These are phyloP conservation scores for Eimeria acervulina DNA, from an alignment of 169 alveolate species.

Conservation along the genomic window DNA sequence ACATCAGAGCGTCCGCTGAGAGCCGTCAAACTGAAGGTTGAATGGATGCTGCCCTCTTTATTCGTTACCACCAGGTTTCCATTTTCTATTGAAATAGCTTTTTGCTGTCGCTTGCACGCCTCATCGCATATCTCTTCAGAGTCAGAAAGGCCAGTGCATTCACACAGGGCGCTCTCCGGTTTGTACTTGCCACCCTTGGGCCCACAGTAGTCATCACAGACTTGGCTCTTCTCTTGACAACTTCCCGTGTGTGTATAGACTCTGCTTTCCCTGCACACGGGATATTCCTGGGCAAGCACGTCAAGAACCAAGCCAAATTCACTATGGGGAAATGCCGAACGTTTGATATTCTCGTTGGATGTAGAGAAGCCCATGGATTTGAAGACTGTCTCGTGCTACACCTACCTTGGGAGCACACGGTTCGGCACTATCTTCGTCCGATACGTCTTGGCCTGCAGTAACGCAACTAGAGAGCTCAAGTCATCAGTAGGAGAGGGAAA, in stretches of 20 bases:
- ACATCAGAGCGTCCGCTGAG: conserved; percentile 48
- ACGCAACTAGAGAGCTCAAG: background rate
- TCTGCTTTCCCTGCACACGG: conserved; percentile 36
- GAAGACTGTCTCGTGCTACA: background rate
- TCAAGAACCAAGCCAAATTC: background rate
- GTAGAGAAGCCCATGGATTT: background rate
- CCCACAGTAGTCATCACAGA: conserved; percentile 64
- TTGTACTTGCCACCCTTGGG: conserved; percentile 31
- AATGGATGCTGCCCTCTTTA: background rate
- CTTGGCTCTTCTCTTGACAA: conserved; percentile 15
- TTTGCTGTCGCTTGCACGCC: background rate
- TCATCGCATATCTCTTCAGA: conserved; percentile 5
- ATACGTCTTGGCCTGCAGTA: conserved; percentile 44
- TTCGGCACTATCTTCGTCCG: conserved; percentile 56
- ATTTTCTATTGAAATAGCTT: background rate
- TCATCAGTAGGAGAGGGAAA: background rate
- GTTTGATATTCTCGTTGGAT: background rate
- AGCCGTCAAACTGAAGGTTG: background rate
- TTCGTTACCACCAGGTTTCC: background rate
- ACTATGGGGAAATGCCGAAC: background rate
- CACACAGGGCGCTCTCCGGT: conserved; percentile 46
- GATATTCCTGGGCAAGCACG: conserved; percentile 34
- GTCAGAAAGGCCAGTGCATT: background rate
- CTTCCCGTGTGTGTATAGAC: conserved; percentile 38
- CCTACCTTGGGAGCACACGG: conserved; percentile 52